phyloP scores from a whole-genome alignment of 2,329 filamentous ascomycete genomes.

The Colletotrichum sp. region DNA sequence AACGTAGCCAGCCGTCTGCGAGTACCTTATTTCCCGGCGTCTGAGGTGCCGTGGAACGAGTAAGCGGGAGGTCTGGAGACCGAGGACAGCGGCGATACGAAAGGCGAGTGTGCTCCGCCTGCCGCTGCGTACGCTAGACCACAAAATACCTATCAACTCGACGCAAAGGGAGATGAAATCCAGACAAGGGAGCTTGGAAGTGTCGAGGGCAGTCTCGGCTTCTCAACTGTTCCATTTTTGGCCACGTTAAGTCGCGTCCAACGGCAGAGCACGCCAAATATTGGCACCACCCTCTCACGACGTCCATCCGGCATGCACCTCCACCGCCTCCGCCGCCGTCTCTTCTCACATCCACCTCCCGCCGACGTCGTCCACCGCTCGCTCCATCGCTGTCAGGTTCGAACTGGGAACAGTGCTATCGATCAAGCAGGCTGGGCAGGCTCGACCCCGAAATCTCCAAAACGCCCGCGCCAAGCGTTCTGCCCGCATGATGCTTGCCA shows the following conservation, averaged over 20 bases:
- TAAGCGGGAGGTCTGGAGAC: neutral
- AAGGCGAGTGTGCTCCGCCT: neutral
- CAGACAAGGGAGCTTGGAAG: neutral
- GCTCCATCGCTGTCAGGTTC: neutral
- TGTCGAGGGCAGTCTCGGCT: neutral
- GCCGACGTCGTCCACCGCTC: neutral
- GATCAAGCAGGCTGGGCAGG: neutral
- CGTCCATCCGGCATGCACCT: neutral
- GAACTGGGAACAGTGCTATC: neutral
- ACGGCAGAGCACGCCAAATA: neutral
- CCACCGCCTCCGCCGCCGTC: neutral
- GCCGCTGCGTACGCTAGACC: neutral
- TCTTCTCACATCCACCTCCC: neutral
- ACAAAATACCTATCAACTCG: neutral
- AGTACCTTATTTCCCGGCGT: neutral
- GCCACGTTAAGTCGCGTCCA: neutral
- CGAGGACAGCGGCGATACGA: neutral
- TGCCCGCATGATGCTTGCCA: conserved; percentile 18
- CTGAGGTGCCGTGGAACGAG: neutral
- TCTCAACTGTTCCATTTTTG: neutral
- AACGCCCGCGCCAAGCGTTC: conserved; percentile 21
- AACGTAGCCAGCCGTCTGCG: neutral
- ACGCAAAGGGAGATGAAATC: neutral
- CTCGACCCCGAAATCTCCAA: neutral
- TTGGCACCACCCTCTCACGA: conserved; percentile 20